phyloP scores from a whole-genome alignment of 2,329 filamentous ascomycete genomes.

The Arthrobotrys musiformis region DNA sequence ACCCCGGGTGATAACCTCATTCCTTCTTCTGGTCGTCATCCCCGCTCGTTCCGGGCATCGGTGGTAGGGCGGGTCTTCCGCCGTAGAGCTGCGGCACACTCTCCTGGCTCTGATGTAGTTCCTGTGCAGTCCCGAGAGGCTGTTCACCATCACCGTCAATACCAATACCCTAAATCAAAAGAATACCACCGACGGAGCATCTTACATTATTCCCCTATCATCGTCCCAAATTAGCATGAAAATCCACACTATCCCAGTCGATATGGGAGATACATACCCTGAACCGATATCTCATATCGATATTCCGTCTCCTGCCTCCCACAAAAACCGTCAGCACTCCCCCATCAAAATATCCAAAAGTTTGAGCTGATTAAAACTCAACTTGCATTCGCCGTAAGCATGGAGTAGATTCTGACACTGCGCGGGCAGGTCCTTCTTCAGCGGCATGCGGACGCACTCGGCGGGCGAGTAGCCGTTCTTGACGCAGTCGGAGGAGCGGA shows the following conservation, averaged over 20 bases:
- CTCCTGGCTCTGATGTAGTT: constrained; percentile 29
- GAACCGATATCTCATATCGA: constrained; percentile 54
- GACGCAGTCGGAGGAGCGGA: constrained; percentile 96
- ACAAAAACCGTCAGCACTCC: constrained; percentile 1
- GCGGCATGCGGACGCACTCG: constrained; percentile 86
- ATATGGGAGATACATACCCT: constrained; percentile 24
- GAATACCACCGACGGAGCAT: background rate
- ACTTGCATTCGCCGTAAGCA: constrained; percentile 92
- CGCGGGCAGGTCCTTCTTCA: constrained; percentile 81
- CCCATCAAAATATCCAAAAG: background rate
- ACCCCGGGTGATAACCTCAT: background rate
- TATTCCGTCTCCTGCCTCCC: constrained; percentile 46
- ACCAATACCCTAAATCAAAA: background rate
- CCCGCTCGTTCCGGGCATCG: constrained; percentile 31
- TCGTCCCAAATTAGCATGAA: background rate
- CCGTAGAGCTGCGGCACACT: constrained; percentile 42
- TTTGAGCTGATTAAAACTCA: constrained; percentile 56
- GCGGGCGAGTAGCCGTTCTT: constrained; percentile 84
- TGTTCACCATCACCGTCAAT: background rate
- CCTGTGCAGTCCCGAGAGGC: constrained; percentile 47
- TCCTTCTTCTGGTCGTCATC: constrained; percentile 34
- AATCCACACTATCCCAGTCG: background rate
- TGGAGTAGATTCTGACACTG: constrained; percentile 93
- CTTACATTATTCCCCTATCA: constrained; percentile 51
- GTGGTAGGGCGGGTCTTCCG: constrained; percentile 45